Conservation (phyloP, 768 basidiomycete species). For the Scleroderma citrinum region DNA sequence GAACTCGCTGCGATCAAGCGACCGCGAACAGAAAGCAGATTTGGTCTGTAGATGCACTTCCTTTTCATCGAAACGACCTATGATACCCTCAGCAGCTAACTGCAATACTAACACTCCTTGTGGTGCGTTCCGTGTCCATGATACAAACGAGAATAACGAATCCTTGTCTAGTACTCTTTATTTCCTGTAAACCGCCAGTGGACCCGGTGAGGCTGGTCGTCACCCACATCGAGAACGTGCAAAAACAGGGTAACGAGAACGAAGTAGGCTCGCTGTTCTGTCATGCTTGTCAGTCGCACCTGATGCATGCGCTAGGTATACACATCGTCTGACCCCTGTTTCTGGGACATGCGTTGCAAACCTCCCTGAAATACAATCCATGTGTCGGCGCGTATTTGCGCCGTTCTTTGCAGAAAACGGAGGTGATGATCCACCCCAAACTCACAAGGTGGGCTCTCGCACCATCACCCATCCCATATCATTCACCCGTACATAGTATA, state of each 20-base stretch:
- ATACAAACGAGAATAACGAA: background rate
- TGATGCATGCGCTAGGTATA: constrained; percentile 40
- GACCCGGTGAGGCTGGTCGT: constrained; percentile 68
- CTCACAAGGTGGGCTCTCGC: constrained; percentile 39
- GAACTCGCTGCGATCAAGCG: constrained; percentile 69
- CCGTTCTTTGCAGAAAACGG: constrained; percentile 45
- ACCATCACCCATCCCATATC: background rate
- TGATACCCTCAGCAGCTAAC: constrained; percentile 42
- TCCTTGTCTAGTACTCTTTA: constrained; percentile 56
- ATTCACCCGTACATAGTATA: constrained; percentile 48
- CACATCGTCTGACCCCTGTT: constrained; percentile 68
- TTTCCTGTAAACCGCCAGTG: constrained; percentile 72
- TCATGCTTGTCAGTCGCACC: background rate
- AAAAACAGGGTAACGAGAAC: constrained; percentile 60
- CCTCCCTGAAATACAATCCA: constrained; percentile 56
- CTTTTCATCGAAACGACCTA: background rate
- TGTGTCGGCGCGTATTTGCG: constrained; percentile 52
- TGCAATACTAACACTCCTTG: constrained; percentile 79
- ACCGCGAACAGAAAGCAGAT: constrained; percentile 55
- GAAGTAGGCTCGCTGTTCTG: constrained; percentile 37
- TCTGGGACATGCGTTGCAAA: constrained; percentile 63
- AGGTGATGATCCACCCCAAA: constrained; percentile 22
- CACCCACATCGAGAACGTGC: constrained; percentile 57
- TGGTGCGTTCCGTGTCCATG: constrained; percentile 33
- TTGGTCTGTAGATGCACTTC: constrained; percentile 41